A percentile compares a stretch with the other conserved stretches of the same genome.
Evolutionary conservation across 306 rosid species (phyloP).

Genomic region (Neltuma alba): DNA sequence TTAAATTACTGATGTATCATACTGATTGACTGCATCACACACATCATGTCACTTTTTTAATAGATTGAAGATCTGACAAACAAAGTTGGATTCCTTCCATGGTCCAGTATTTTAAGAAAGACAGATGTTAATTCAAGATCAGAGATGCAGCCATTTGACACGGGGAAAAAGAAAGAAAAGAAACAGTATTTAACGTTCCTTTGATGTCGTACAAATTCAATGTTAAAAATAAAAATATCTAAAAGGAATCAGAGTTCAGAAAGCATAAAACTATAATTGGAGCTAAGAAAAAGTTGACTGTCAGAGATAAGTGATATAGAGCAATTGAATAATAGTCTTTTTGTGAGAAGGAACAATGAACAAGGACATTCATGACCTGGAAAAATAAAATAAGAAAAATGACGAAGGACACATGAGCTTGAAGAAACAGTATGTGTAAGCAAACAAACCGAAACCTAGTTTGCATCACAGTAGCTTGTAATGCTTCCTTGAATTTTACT

Average conservation of each 20-base stretch:
- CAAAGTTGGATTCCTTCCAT: slow-evolving; percentile 18
- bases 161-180: too few relatives aligned
- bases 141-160: neutral
- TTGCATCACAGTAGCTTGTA: neutral
- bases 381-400: neutral
- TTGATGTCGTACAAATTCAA: neutral
- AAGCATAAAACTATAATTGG: neutral
- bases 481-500: neutral
- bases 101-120: neutral
- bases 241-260: neutral
- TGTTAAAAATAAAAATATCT: neutral
- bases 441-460: neutral
- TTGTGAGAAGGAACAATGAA: neutral
- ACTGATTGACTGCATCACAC: neutral
- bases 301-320: neutral
- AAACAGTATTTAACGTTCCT: neutral
- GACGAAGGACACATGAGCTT: neutral
- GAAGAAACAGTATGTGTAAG: neutral
- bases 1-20: neutral
- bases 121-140: neutral
- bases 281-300: neutral
- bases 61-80: neutral
- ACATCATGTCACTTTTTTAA: slow-evolving; percentile 1
- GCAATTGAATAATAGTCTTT: neutral
- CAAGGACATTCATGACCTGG: neutral